Conservation (phyloP, 345 rosid species). For the Atalantia buxifolia region DNA sequence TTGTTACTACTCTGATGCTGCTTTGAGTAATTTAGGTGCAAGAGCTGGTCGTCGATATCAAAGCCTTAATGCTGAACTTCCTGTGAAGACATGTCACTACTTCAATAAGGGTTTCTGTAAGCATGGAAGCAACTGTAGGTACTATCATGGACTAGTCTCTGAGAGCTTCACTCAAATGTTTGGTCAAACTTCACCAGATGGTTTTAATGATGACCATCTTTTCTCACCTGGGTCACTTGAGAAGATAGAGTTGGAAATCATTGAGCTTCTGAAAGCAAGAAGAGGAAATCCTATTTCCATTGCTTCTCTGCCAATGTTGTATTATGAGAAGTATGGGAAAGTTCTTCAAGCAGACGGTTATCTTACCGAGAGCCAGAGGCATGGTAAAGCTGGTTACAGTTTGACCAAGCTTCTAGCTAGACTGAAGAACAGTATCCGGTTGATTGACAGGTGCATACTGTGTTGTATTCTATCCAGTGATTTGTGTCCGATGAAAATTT, state of each 20-base stretch:
- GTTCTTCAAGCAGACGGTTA: conserved; percentile 69
- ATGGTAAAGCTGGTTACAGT: conserved; percentile 67
- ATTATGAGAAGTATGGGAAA: conserved; percentile 59
- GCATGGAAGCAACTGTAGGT: conserved; percentile 63
- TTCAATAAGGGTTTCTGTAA: conserved; percentile 63
- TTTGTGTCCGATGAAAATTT: too few species aligned
- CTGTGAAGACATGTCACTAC: conserved; percentile 53
- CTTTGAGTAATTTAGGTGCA: conserved; percentile 18
- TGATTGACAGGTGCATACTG: conserved; percentile 51
- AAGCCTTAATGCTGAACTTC: conserved; percentile 33
- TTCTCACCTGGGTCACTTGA: conserved; percentile 39
- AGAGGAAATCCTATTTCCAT: conserved; percentile 63
- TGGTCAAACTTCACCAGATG: conserved; percentile 23
- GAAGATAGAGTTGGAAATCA: conserved; percentile 50
- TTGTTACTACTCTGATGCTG: conserved; percentile 30
- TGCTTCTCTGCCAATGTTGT: conserved; percentile 64
- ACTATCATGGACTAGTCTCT: conserved; percentile 41
- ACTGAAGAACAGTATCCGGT: conserved; percentile 37
- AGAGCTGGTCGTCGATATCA: conserved; percentile 24
- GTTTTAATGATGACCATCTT: conserved; percentile 33
- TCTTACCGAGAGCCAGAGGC: conserved; percentile 72
- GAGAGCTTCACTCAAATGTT: conserved; percentile 35
- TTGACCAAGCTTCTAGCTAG: conserved; percentile 65
- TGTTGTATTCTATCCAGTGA: not conserved
- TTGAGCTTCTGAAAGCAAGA: conserved; percentile 49